Evolutionary conservation across 169 alveolate species (phyloP).

Genomic region (Eimeria zaria): DNA sequence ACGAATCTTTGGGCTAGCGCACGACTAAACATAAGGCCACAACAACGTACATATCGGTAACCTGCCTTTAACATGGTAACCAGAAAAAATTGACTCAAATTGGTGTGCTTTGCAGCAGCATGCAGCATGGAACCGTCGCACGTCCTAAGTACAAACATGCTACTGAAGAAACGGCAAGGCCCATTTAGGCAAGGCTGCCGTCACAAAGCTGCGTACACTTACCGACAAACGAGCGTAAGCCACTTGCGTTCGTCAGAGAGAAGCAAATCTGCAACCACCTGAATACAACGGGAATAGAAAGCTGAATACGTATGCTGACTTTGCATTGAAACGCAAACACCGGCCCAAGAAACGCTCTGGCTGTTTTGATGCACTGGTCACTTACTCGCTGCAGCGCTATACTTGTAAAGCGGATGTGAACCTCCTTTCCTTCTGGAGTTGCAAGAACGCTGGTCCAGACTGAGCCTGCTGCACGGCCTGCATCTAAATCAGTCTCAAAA

Average conservation of each 20-base stretch:
- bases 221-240: conserved; percentile 84
- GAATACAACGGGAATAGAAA: background rate
- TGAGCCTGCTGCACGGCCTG: conserved; percentile 58
- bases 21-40: conserved; percentile 25
- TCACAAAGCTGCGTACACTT: background rate
- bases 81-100: background rate
- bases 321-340: background rate
- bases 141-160: background rate
- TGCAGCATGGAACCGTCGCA: background rate
- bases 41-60: background rate
- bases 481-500: conserved; percentile 32
- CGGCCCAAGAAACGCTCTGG: background rate
- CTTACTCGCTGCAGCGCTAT: conserved; percentile 82
- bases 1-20: conserved; percentile 72
- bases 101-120: background rate
- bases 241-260: conserved; percentile 83
- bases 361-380: background rate
- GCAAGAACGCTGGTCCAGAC: conserved; percentile 73
- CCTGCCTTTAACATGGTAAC: background rate
- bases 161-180: background rate
- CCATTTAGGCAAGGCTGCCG: background rate
- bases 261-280: conserved; percentile 83
- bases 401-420: conserved; percentile 77
- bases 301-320: background rate
- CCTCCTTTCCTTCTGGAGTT: conserved; percentile 80